Evolutionary conservation across 331 rosid species (phyloP).

Genomic region (Stylosanthes scabra): DNA sequence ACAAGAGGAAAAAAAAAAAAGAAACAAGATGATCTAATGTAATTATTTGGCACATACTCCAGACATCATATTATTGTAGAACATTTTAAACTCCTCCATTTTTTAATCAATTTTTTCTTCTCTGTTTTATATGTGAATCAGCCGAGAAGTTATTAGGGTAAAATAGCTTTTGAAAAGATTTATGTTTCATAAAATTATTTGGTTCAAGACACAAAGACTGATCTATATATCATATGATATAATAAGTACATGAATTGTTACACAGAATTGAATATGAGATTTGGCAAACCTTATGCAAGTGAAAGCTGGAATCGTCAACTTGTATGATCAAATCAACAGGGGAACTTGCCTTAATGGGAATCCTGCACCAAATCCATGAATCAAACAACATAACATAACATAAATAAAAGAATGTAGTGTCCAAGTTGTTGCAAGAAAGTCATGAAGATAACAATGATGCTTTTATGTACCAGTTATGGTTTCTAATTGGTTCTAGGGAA

Average conservation of each 20-base stretch:
- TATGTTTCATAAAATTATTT: too few relatives aligned
- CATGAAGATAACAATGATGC: background rate
- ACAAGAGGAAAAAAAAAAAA: too few relatives aligned
- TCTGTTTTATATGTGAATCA: too few relatives aligned
- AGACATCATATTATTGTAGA: too few relatives aligned
- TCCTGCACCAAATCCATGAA: conserved; percentile 56
- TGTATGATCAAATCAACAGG: conserved; percentile 61
- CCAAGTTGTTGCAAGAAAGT: background rate
- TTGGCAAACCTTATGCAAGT: conserved; percentile 79
- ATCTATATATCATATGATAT: too few relatives aligned
- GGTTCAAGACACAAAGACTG: too few relatives aligned
- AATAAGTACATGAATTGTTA: background rate
- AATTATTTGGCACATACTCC: too few relatives aligned
- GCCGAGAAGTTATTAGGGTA: too few relatives aligned
- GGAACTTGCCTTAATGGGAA: conserved; percentile 48
- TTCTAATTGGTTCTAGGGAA: conserved; percentile 51
- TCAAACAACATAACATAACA: background rate
- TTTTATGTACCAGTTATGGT: conserved; percentile 56
- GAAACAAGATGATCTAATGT: too few relatives aligned
- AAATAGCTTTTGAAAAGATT: too few relatives aligned
- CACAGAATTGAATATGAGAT: background rate
- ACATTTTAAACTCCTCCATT: too few relatives aligned
- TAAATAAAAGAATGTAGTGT: background rate
- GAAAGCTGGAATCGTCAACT: conserved; percentile 72
- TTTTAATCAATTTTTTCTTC: too few relatives aligned